phyloP scores from a whole-genome alignment of 257 asterid species.

The Primulina tabacum region DNA sequence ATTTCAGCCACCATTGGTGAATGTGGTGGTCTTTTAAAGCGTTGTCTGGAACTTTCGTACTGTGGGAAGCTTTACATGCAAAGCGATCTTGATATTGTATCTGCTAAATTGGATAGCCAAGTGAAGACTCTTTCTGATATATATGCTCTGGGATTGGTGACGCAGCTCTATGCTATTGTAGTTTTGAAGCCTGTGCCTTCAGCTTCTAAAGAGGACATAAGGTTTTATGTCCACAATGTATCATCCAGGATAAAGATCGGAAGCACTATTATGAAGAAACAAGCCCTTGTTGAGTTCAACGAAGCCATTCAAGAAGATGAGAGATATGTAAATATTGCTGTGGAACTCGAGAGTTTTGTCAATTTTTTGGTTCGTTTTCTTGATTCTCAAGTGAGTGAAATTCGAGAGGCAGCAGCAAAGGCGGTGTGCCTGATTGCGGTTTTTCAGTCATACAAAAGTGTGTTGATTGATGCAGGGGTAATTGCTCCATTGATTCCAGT shows the following conservation, averaged over 20 bases:
- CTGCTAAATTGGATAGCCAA: conserved; percentile 52
- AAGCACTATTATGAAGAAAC: conserved; percentile 65
- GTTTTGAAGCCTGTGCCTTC: conserved; percentile 61
- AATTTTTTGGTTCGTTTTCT: conserved; percentile 52
- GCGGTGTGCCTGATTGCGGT: conserved; percentile 54
- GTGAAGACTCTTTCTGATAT: conserved; percentile 47
- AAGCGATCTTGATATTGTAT: conserved; percentile 73
- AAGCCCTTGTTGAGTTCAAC: conserved; percentile 58
- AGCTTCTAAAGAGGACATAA: conserved; percentile 70
- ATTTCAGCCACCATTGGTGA: conserved; percentile 40
- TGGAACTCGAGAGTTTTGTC: conserved; percentile 57
- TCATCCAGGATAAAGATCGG: conserved; percentile 71
- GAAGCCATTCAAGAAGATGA: conserved; percentile 63
- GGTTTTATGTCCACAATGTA: conserved; percentile 62
- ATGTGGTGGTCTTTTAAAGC: conserved; percentile 48
- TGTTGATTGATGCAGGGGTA: conserved; percentile 51
- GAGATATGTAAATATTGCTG: conserved; percentile 48
- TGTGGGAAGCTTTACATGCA: conserved; percentile 86
- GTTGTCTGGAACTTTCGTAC: conserved; percentile 55
- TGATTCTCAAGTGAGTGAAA: conserved; percentile 51
- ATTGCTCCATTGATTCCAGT: conserved; percentile 64
- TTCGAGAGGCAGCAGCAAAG: conserved; percentile 63
- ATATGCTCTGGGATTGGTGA: conserved; percentile 61
- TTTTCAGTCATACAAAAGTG: conserved; percentile 31
- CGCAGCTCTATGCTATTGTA: conserved; percentile 62